Conservation (phyloP, 345 rosid genomes). For the Dipteronia sinensis region DNA sequence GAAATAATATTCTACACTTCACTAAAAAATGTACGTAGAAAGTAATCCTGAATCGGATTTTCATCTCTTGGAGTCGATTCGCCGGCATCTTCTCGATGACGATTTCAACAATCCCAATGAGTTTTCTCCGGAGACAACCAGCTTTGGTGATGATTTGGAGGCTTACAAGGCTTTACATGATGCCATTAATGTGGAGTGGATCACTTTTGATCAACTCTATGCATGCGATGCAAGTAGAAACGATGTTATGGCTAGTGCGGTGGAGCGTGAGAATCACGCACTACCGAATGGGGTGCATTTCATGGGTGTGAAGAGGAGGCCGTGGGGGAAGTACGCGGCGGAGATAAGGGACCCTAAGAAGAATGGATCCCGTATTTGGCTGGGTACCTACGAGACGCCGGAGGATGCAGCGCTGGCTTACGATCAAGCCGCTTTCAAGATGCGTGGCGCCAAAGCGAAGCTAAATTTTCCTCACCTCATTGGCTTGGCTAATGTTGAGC, state of each 20-base stretch:
- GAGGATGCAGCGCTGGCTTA: conserved; percentile 51
- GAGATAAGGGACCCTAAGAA: conserved; percentile 60
- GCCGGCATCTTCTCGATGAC: conserved; percentile 28
- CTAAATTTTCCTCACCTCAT: conserved; percentile 61
- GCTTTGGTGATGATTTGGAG: background rate
- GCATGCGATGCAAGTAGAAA: background rate
- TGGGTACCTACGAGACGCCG: conserved; percentile 22
- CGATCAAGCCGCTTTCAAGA: conserved; percentile 57
- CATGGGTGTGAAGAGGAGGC: conserved; percentile 44
- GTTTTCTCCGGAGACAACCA: background rate
- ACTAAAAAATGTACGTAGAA: conserved; percentile 10
- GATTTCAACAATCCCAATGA: background rate
- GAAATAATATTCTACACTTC: background rate
- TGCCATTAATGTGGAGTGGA: conserved; percentile 24
- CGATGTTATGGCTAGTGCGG: background rate
- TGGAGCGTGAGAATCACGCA: background rate
- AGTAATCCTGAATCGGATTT: conserved; percentile 9
- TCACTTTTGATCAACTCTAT: background rate
- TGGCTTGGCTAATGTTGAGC: conserved; percentile 39
- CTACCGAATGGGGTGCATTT: conserved; percentile 13
- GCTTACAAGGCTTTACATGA: conserved; percentile 14
- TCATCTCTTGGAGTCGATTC: conserved; percentile 29
- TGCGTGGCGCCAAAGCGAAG: conserved; percentile 56
- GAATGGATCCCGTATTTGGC: conserved; percentile 22
- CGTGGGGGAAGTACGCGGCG: conserved; percentile 72